Base-by-base conservation (phyloP, 108 stramenopile species). In the Skeletonema tropicum region DNA sequence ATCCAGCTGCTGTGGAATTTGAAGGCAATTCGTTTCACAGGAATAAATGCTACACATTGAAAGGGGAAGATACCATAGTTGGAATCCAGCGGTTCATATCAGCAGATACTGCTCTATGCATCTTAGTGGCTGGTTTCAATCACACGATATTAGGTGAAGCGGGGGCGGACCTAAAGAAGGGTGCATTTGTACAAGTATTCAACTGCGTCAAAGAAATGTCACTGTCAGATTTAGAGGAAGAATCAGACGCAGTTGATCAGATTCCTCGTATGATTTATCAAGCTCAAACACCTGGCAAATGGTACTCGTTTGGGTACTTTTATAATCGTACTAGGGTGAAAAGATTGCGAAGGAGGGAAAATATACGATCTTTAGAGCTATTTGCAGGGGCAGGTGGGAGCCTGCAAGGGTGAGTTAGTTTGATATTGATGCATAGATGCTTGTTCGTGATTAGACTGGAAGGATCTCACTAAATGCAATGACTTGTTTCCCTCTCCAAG, bases 311-410 rank as follows among this genome's bases (percentile, higher is more conserved):
- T 64, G 80, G 74, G 7, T 81, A 81, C 36, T 81, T 75, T 26
- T 63, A 76, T 55, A 68, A 81, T 58, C 30, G 49, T 26, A 66
- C 5, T 19, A 19, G 6, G 6, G 26, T 29, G 14, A 33, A 68
- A 45, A 59, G 7, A 23, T 46, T 52, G 67, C 59, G 33, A 30
- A 9, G 57, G 14, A 72, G 57, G 32, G 21, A 32, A 23, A 32
- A 4, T 31, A 72, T 72, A 4, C 39, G 77, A 64, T 26, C 32
- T 19, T 57, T 86, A 46, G 85, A 86, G 42, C n/a, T 82, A 13
- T 86, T 86, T 71, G 77, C 79, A 25, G 85, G 85, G n/a, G 73
- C 81, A 30, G 85, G 85, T 32, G 85, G 85, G 10, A 83, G 72
- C 58, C 25, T 67, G 25, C 57, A 75, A 9, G 85, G 85, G 17